A percentile compares a stretch with the other conserved stretches of the same genome.
Evolutionary conservation across 495 filamentous ascomycete genomes (phyloP).

Genomic region (Aspergillus ellipticus): DNA sequence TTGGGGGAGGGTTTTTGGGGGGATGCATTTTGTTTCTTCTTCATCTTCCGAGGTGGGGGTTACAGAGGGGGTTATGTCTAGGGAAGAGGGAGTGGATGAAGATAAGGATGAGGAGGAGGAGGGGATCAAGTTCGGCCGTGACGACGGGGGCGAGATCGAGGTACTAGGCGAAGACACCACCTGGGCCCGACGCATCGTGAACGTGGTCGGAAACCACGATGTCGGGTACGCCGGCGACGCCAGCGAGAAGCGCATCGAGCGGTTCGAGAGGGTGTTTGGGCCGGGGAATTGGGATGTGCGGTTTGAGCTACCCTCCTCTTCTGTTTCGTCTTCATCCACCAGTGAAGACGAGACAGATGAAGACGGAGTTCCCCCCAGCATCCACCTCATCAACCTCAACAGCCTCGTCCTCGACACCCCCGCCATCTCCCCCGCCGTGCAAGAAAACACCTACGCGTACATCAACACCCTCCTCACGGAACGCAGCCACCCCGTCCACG

Average conservation of each 20-base stretch:
- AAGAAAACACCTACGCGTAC: conserved; percentile 70
- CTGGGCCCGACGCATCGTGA: conserved; percentile 78
- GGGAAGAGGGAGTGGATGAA: too few relatives aligned
- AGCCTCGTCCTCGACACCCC: conserved; percentile 88
- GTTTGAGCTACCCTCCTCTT: conserved; percentile 45
- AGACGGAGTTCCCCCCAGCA: conserved; percentile 30
- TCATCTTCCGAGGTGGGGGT: too few relatives aligned
- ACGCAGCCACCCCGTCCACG: conserved; percentile 63
- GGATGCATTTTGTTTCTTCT: too few relatives aligned
- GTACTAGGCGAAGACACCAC: neutral
- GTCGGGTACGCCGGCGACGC: conserved; percentile 94
- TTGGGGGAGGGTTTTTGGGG: conserved; percentile 77
- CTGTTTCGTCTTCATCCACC: neutral
- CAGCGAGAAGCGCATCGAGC: conserved; percentile 60
- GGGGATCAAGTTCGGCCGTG: too few relatives aligned
- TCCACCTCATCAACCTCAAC: conserved; percentile 85
- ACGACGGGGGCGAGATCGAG: neutral
- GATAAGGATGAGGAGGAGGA: too few relatives aligned
- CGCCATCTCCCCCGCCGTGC: conserved; percentile 58
- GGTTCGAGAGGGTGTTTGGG: conserved; percentile 82
- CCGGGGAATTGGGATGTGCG: conserved; percentile 80
- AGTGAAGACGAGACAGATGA: neutral
- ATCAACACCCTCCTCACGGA: conserved; percentile 64
- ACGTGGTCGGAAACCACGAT: conserved; percentile 92
- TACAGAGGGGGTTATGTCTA: too few relatives aligned